These are phyloP conservation scores for Pyricularia sp. DNA, from an alignment of 2,329 filamentous ascomycete species.

Conservation along the genomic window DNA sequence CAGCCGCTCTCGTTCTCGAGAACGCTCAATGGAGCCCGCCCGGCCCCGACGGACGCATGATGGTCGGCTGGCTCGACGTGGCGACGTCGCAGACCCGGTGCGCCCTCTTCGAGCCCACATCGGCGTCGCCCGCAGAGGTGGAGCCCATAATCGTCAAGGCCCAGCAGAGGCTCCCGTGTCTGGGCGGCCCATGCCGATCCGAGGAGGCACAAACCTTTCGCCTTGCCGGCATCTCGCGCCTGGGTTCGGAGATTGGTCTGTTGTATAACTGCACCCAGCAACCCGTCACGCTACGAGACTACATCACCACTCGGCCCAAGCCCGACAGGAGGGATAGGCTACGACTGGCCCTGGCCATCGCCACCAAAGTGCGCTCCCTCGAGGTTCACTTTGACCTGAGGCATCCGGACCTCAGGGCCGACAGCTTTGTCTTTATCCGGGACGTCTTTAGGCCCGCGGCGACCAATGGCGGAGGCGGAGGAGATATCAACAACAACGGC, in stretches of 20 bases:
- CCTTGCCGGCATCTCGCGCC: not conserved
- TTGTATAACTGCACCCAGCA: constrained; percentile 2
- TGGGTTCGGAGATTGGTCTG: not conserved
- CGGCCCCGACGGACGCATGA: not conserved
- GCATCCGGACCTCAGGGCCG: constrained; percentile 6
- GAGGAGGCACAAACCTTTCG: constrained; percentile 5
- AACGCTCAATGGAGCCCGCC: not conserved
- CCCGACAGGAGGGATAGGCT: not conserved
- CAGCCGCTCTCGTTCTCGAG: not conserved
- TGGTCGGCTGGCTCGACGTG: not conserved
- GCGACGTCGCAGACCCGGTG: not conserved
- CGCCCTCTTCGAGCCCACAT: not conserved
- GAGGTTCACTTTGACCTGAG: constrained; percentile 7
- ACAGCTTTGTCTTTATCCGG: constrained; percentile 8
- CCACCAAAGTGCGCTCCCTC: constrained; percentile 6
- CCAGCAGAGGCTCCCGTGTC: not conserved
- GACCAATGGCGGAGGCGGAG: not conserved
- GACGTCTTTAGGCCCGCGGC: not conserved
- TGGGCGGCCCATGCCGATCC: not conserved
- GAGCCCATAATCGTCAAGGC: constrained; percentile 1
- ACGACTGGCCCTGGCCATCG: not conserved
- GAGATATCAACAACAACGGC: not conserved
- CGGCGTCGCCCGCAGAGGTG: not conserved
- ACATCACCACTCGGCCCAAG: not conserved
- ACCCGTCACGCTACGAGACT: not conserved